Base-by-base conservation (phyloP, 2,329 filamentous ascomycete genomes). In the Rutstroemia sydowiana region DNA sequence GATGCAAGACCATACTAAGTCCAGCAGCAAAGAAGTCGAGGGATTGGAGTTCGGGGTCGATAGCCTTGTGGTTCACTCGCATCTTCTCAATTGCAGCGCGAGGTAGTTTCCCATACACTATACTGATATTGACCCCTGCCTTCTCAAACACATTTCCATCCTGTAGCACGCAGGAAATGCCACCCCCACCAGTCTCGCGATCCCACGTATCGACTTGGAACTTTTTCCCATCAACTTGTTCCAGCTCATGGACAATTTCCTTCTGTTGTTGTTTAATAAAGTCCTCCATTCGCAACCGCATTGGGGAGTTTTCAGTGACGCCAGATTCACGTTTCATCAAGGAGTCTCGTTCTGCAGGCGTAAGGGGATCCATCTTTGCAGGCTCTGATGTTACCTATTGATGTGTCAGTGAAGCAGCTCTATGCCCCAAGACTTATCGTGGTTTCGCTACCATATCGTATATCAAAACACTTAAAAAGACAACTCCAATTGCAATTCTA, bases 121-220 rank as follows among this genome's bases (percentile, higher is more conserved):
- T 83, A 52, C 88, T 95, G 65, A 92, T 91, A 65, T 95, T 95
- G 54, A 97, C 90, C 28, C 93, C 93, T 41, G 88, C 93, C 73
- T 98, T 98, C 70, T 98, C 93, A 65, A 98, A 98, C 46, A 96
- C 89, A 57, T 95, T 92, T 60, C 93, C 91, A 59, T 96, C 90
- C 69, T 98, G 93, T 16, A 98, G 75, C 36, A 98, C 91, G 70
- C 91, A 95, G 14, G 89, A 95, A 62, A 92, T 91, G 59, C 93
- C 93, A 51, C 93, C 93, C 39, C 93, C 93, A 49, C 93, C 93
- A 66, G 90, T 84, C 53, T 87, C 84, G 47, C 93, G 83, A 56
- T 82, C 78, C 93, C 93, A 98, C 59, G 85, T 84, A 71, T 98
- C 93, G 54, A 82, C 75, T 54, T 79, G 79, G 74, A 98, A 98